Evolutionary conservation across 202 grass and related monocot species (phyloP), one percentile per base, ranked within the genome.

Genomic region (Setaria viridis): DNA sequence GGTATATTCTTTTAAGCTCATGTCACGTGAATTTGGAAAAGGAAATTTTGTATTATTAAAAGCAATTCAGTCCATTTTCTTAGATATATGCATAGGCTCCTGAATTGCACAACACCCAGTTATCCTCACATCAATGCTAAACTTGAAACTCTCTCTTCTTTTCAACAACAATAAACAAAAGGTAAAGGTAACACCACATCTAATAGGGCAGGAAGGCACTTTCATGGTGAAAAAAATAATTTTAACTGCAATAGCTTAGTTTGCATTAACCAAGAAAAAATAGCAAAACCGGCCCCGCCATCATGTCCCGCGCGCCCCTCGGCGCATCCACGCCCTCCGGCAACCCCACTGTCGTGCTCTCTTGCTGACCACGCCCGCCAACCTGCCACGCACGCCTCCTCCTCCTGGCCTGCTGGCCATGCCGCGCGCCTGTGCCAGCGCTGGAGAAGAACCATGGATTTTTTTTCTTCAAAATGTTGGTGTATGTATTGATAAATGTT

Each of bases 1-100:
- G 11, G 11, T 57, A 55, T 13, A n/a, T 42, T 67, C 17, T 59
- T 76, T 76, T 33, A 76, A 76, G 17, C 53, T 77, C 73, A 76
- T 59, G 17, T 43, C 34, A 21, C 3, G 1, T 67, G 47, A 15
- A 11, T 43, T 76, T 3, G 56, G 34, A 54, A 73, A 54, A 72
- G 45, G 64, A 48, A 46, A 56, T 35, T 35, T 25, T 67, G 12
- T 11, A 77, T 39, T 33, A 25, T n/a, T 68, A 19, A 12, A 75
- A 76, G 68, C 29, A 41, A 41, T 33, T 17, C 32, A 37, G 21
- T 21, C n/a, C 37, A 85, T 17, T 67, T 76, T 6, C 10, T 50
- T 39, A 46, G 7, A 74, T 59, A 62, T 16, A 77, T 39, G 20
- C 19, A 41, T 55, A 73, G 37, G 47, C 0, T 37, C 19, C 19